phyloP scores from a whole-genome alignment of 352 stramenopile genomes.

The Pythium guiyangense region DNA sequence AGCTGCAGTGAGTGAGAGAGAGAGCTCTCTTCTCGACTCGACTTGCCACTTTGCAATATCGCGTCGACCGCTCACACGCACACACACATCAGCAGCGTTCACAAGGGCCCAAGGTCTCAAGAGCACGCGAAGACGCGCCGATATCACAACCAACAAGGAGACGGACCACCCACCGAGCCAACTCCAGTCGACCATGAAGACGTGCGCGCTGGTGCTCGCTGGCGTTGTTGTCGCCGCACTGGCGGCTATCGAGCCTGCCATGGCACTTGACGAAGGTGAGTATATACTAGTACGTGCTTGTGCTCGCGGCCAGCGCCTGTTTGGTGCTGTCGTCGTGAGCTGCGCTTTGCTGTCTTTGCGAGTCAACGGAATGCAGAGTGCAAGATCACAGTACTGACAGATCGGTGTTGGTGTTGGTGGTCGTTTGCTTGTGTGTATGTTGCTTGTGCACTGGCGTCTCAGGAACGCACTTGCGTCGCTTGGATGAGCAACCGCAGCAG shows the following conservation, averaged over 20 bases:
- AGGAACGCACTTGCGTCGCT: not conserved
- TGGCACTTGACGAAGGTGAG: not conserved
- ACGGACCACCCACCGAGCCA: no score
- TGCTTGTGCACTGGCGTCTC: not conserved
- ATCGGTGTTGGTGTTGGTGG: not conserved
- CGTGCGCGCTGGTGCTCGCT: not conserved
- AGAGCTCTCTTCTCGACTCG: not conserved
- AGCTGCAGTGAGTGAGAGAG: no score
- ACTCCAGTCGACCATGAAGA: not conserved
- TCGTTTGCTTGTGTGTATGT: not conserved
- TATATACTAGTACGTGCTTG: not conserved
- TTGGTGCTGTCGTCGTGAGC: not conserved
- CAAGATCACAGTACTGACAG: not conserved
- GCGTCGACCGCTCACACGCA: no score
- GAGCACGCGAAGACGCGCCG: no score
- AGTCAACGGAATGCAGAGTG: no score
- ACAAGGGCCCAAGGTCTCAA: no score
- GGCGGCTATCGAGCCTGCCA: not conserved
- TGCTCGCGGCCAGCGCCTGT: not conserved
- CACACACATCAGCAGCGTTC: not conserved
- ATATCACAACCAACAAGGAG: not conserved
- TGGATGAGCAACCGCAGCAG: not conserved
- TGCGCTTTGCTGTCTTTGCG: not conserved
- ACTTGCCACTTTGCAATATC: not conserved
- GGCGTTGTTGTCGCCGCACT: not conserved